Base-by-base conservation (phyloP, 2,329 filamentous ascomycete species). In the Venturia aucupariae region DNA sequence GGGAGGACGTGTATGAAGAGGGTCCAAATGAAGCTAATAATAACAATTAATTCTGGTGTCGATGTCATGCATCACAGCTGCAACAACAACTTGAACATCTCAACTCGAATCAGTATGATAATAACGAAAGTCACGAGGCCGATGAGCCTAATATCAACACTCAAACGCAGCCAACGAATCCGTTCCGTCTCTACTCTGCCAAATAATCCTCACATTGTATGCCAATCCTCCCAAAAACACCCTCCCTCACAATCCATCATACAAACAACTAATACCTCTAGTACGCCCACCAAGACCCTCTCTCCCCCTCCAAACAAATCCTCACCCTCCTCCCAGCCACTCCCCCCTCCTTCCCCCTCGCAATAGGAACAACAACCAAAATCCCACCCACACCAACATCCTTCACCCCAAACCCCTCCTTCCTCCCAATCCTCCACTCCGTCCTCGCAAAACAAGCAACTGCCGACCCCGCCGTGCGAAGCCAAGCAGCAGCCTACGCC, bases 401-500 rank as follows among this genome's bases (percentile, higher is more conserved):
- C 35, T 79, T 87, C 67, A 78, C 72, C 38, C 80, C 84, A 68
- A 87, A 87, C 70, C 78, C 77, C 0, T 72, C 76, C 3, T 86
- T 87, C 71, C 74, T 85, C 24, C 70, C 75, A 13, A 81, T 85
- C 61, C 74, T 87, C 0, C 82, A 86, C 68, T 78, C 80, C 3
- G 81, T 86, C 7, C 75, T 86, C 64, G 73, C 78, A 35, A 73
- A 81, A 42, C 73, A 86, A 70, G 84, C 84, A 0, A 75, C 78
- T 24, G 71, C 80, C 61, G 85, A 87, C 66, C 83, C 83, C 0
- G 78, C 80, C 24, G 80, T 85, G 13, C 76, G 82, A 66, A 80
- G 81, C 2, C 83, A 86, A 73, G 85, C 84, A 3, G 78, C 82
- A 46, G 82, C 84, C 63, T 86, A 85, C 76, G 80, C 82, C 42